Conservation (phyloP, 768 basidiomycete species). For the Russula abietina region DNA sequence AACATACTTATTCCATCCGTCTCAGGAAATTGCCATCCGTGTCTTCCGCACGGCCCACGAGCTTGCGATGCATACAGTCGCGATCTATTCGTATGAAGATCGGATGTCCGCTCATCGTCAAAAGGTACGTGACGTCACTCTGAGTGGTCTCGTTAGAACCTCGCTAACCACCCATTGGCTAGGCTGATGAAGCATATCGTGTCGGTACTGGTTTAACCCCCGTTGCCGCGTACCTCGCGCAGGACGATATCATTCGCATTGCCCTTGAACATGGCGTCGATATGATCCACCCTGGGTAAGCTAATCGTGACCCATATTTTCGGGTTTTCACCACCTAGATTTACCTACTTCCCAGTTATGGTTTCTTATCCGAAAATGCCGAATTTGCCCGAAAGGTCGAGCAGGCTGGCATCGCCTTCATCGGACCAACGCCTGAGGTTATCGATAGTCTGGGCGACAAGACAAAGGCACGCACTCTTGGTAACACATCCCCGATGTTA, state of each 20-base stretch:
- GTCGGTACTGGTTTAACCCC: slow-evolving; percentile 96
- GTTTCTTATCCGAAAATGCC: slow-evolving; percentile 97
- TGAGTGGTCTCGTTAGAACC: neutral
- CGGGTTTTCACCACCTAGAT: neutral
- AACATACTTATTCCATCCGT: slow-evolving; percentile 2
- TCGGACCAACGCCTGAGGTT: slow-evolving; percentile 92
- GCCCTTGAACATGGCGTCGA: slow-evolving; percentile 98
- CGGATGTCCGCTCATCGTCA: slow-evolving; percentile 95
- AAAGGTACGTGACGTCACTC: slow-evolving; percentile 51
- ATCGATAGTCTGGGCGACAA: slow-evolving; percentile 98
- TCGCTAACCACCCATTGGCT: neutral
- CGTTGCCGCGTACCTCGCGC: slow-evolving; percentile 93
- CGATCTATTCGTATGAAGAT: slow-evolving; percentile 97
- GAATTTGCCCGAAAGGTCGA: slow-evolving; percentile 97
- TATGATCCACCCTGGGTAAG: slow-evolving; percentile 98
- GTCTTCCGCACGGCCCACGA: slow-evolving; percentile 99
- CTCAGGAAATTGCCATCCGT: slow-evolving; percentile 95
- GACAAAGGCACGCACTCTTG: slow-evolving; percentile 90
- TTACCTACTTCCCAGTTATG: slow-evolving; percentile 54
- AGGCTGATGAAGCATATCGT: slow-evolving; percentile 98
- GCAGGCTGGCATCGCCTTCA: slow-evolving; percentile 93
- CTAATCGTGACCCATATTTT: neutral
- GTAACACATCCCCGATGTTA: slow-evolving; percentile 36
- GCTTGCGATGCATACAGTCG: slow-evolving; percentile 97
- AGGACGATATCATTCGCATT: slow-evolving; percentile 94